Conservation (phyloP, 78 protist genomes). For the Isochrysis galbana region DNA sequence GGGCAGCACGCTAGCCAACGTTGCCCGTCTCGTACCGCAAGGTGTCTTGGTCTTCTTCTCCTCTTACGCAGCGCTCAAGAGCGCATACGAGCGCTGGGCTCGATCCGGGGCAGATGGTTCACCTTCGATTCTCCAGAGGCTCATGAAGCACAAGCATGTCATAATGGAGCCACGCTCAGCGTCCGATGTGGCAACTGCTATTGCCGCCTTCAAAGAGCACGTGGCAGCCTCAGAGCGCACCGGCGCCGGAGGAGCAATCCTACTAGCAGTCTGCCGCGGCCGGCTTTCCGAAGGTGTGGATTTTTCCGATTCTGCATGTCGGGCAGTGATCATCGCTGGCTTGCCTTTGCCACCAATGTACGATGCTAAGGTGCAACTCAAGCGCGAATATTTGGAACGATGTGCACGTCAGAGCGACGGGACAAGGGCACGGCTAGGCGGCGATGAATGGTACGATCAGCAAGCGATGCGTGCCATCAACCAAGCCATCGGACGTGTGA, state of each 20-base stretch:
- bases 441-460: slow-evolving; percentile 77
- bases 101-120: background rate
- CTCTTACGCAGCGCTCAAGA: slow-evolving; percentile 62
- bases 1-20: slow-evolving; percentile 73
- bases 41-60: slow-evolving; percentile 95
- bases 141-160: slow-evolving; percentile 13
- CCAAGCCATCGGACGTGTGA: slow-evolving; percentile 96
- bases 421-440: slow-evolving; percentile 52
- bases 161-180: slow-evolving; percentile 73
- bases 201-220: slow-evolving; percentile 40
- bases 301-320: slow-evolving; percentile 85
- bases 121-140: background rate
- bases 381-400: slow-evolving; percentile 50
- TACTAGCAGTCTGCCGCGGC: slow-evolving; percentile 93
- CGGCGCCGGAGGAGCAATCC: slow-evolving; percentile 67
- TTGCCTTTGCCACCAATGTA: slow-evolving; percentile 80
- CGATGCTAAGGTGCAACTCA: slow-evolving; percentile 44
- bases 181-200: slow-evolving; percentile 26
- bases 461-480: slow-evolving; percentile 93
- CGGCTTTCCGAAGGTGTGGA: slow-evolving; percentile 73
- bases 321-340: slow-evolving; percentile 95
- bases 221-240: background rate
- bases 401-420: background rate
- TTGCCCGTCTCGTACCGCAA: slow-evolving; percentile 76
- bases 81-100: background rate